Percentiles rank a stretch among this genome's conserved stretches.
Conservation (phyloP, 106 monocot genomes). For the Dendrobium nobile region DNA sequence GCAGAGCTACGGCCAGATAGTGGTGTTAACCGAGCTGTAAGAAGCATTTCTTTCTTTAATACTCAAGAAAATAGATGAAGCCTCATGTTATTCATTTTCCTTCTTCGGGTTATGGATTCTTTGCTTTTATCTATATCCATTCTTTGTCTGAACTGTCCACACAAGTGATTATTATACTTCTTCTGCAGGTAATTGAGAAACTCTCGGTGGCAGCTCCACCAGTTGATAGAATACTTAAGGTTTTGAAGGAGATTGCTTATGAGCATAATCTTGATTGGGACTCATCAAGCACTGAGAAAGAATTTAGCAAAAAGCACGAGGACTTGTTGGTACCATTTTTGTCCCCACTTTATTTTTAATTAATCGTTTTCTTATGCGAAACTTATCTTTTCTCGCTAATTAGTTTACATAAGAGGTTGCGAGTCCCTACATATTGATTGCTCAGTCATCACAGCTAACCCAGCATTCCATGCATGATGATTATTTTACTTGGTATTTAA, state of each 20-base stretch:
- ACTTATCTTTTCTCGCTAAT: not conserved
- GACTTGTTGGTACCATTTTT: constrained; percentile 70
- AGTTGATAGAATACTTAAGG: constrained; percentile 46
- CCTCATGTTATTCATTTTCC: not conserved
- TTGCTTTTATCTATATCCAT: not conserved
- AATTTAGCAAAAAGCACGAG: constrained; percentile 80
- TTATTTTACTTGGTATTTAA: not conserved
- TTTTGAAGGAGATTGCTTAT: constrained; percentile 58
- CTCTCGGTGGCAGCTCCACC: constrained; percentile 65
- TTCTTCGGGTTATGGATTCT: not conserved
- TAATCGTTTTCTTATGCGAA: not conserved
- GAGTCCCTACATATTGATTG: not conserved
- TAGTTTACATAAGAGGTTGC: not conserved
- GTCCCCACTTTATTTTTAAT: not conserved
- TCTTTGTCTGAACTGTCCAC: not conserved
- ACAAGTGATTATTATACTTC: not conserved
- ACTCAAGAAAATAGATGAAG: not conserved
- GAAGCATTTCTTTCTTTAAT: constrained; percentile 9
- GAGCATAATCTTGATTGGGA: constrained; percentile 83
- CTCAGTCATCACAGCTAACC: not conserved
- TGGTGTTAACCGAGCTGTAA: constrained; percentile 83
- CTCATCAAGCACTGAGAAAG: constrained; percentile 67
- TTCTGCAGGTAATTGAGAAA: constrained; percentile 85
- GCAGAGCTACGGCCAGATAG: constrained; percentile 84
- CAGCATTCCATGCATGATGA: not conserved